Percentiles rank a stretch among this genome's conserved stretches.
Evolutionary conservation across 202 grass and related monocot genomes (phyloP).

Genomic region (Setaria viridis): DNA sequence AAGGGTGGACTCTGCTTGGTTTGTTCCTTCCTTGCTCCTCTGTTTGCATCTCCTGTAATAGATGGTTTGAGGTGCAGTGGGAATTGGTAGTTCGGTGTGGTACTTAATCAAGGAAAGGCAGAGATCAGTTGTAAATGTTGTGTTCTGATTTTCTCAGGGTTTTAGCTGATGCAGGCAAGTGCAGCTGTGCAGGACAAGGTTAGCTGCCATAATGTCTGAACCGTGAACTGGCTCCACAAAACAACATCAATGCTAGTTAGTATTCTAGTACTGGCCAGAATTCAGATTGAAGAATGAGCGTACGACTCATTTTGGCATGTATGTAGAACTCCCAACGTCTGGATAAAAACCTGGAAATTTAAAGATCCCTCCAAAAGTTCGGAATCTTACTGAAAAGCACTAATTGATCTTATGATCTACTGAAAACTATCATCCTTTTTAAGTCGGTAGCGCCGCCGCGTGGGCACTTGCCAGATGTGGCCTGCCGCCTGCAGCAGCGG

Average conservation of each 20-base stretch:
- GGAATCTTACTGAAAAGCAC: too few species aligned
- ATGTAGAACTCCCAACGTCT: not conserved
- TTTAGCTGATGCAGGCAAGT: too few species aligned
- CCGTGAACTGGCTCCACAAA: not conserved
- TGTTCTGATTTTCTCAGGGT: too few species aligned
- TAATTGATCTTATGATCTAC: too few species aligned
- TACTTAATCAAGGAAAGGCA: not conserved
- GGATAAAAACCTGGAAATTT: not conserved
- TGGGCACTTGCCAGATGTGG: too few species aligned
- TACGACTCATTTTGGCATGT: not conserved
- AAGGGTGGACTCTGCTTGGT: conserved; percentile 7
- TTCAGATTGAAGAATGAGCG: not conserved
- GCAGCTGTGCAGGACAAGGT: not conserved
- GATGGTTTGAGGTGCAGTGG: not conserved
- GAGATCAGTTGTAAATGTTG: not conserved
- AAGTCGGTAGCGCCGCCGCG: too few species aligned
- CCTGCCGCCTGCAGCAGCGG: too few species aligned
- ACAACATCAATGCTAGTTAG: too few species aligned
- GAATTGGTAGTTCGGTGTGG: not conserved
- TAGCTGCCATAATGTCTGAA: not conserved
- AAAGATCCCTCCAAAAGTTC: too few species aligned
- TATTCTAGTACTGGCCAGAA: not conserved
- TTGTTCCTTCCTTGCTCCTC: not conserved
- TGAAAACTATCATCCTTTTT: too few species aligned
- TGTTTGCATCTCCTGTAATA: conserved; percentile 27